Conservation (phyloP, 768 basidiomycete species). For the Chalciporus sphaerocephalus region DNA sequence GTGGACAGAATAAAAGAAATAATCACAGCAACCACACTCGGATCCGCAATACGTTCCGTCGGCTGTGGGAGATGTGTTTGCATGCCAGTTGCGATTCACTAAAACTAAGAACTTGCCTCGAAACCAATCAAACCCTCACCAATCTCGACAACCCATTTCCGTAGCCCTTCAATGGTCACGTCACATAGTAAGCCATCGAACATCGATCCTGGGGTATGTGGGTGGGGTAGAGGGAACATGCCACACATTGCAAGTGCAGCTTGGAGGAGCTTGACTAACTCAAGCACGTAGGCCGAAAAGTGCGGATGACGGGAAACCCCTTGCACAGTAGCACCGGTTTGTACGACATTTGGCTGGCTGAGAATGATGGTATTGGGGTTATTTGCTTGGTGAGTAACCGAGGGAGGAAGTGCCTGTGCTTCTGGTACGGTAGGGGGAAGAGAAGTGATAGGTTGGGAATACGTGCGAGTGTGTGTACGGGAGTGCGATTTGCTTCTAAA, state of each 20-base stretch:
- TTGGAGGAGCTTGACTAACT: conserved; percentile 73
- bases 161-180: conserved; percentile 65
- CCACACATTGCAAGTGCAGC: conserved; percentile 69
- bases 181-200: conserved; percentile 77
- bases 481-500: conserved; percentile 30
- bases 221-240: conserved; percentile 41
- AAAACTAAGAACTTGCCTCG: conserved; percentile 41
- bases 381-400: conserved; percentile 19
- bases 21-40: conserved; percentile 63
- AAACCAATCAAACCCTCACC: conserved; percentile 58
- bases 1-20: conserved; percentile 63
- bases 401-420: conserved; percentile 21
- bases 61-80: conserved; percentile 38
- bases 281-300: conserved; percentile 67
- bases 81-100: background rate
- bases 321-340: conserved; percentile 6
- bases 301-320: conserved; percentile 29
- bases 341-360: conserved; percentile 14
- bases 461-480: conserved; percentile 26
- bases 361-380: conserved; percentile 9
- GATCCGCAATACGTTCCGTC: conserved; percentile 71
- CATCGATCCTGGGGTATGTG: conserved; percentile 5
- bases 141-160: conserved; percentile 61
- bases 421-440: conserved; percentile 22
- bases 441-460: conserved; percentile 26